Base-by-base conservation (phyloP, 345 rosid genomes). In the Melaleuca alternifolia region DNA sequence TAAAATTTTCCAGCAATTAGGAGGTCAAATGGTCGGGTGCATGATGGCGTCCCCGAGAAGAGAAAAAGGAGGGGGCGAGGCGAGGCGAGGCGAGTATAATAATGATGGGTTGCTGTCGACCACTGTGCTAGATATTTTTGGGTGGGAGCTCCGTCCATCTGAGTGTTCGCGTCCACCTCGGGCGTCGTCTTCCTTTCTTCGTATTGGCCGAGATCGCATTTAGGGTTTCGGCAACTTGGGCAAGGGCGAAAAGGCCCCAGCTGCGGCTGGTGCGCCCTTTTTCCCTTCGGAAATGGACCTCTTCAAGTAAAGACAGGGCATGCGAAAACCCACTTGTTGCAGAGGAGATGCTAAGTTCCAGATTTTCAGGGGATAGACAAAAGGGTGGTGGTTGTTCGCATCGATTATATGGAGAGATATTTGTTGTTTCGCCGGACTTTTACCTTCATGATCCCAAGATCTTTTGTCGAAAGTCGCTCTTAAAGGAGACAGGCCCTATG, bases 401-500 rank as follows among this genome's bases (percentile, higher is more conserved):
- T 41, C 20, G 41, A 62, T 62, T 9, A 20, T 10, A 8, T 28
- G 3, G 41, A 16, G 8, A 2, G 18, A 13, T 12, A 6, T 15
- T 30, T 14, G 11, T 28, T 3, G 21, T 30, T 15, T 61, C 76
- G 9, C 28, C 37, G 18, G 14, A 5, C 12, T n/a, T n/a, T 59
- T 12, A 7, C 18, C 3, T 59, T 16, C 18, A 15, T 18, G 37
- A n/a, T 41, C 18, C 16, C 3, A n/a, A 59, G 11, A 7, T 16
- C 0, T 6, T 59, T 30, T 9, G 18, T 33, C 4, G 71, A 30
- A 16, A 59, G 30, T 12, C 71, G 7, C 12, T 26, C 33, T 12
- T 3, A 2, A n/a, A 59, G 1, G 10, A 59, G 71, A n/a, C 0
- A 2, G 18, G 71, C n/a, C 12, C 10, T 0, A 9, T 12, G 16